These are phyloP conservation scores for Raddia guianensis DNA, from an alignment of 176 grass and related monocot genomes.

Conservation along the genomic window DNA sequence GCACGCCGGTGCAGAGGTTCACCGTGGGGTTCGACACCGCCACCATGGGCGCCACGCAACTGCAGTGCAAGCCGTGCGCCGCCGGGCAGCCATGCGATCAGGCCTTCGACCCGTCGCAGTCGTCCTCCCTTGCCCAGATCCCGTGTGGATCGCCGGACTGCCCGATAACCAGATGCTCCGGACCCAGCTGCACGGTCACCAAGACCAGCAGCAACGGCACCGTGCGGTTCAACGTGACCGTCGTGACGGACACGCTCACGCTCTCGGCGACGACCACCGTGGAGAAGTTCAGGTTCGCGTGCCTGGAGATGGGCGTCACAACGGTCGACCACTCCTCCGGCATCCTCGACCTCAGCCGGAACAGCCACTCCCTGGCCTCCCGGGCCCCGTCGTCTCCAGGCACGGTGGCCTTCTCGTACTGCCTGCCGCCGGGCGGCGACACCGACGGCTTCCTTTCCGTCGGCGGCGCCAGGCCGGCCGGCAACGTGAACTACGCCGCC, in stretches of 20 bases:
- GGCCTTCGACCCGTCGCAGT: slow-evolving; percentile 3
- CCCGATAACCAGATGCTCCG: slow-evolving; percentile 1
- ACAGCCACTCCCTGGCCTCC: slow-evolving; percentile 39
- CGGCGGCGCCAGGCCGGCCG: background rate
- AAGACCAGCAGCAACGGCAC: background rate
- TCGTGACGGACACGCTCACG: slow-evolving; percentile 23
- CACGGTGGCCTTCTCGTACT: slow-evolving; percentile 39
- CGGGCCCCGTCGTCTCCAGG: background rate
- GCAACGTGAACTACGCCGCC: slow-evolving; percentile 6
- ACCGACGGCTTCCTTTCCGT: slow-evolving; percentile 17
- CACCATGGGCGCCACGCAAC: background rate
- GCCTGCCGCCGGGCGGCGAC: background rate
- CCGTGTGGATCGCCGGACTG: slow-evolving; percentile 35
- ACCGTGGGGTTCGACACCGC: slow-evolving; percentile 6
- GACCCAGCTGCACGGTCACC: background rate
- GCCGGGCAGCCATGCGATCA: background rate
- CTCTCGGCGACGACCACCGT: background rate
- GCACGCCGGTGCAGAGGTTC: slow-evolving; percentile 1
- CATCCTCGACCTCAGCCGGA: slow-evolving; percentile 37
- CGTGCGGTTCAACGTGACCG: background rate
- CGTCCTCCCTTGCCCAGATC: background rate
- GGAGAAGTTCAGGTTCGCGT: slow-evolving; percentile 10
- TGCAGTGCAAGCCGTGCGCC: slow-evolving; percentile 23
- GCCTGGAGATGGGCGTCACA: background rate
- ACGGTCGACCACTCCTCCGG: background rate